Evolutionary conservation across 163 green algal genomes (phyloP), one percentile per base, ranked within the genome.

Genomic region (Scenedesmus sp.): DNA sequence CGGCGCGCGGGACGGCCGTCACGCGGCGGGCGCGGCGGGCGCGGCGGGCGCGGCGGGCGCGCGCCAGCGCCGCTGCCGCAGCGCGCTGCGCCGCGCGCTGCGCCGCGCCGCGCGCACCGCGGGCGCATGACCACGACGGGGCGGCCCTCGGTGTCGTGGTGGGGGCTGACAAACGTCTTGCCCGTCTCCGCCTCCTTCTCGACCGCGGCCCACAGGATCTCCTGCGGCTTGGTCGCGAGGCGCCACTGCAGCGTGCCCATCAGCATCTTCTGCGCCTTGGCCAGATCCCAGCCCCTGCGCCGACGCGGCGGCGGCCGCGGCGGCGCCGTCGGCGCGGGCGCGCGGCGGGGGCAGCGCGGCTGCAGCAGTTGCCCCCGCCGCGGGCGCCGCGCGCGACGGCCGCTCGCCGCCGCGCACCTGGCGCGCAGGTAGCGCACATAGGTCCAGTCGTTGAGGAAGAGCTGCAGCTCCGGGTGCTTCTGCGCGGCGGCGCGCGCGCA

Each of bases 81-180:
- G 26, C 20, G 36, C 44, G 13, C n/a, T 14, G 26, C 20, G 60
- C 5, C 22, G 17, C 33, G 7, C 28, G 60, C 9, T 29, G 3
- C 57, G 36, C 34, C 33, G 2, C 24, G 24, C 31, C 54, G 69
- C 48, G 7, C 66, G 0, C 58, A 94, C 90, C 91, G 87, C 3
- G 91, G 91, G 0, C 91, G 83, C 91, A 97, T 96, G 24, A 95
- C 50, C 11, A 97, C 85, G 13, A 95, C 84, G 4, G 88, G 87
- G 3, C 92, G 77, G 0, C 89, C 89, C 17, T 86, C 72, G 54
- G 87, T 91, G 78, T 97, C 92, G 4, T 53, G 54, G 31, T 75
- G 48, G 4, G 63, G 56, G 54, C 87, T 67, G 51, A 89, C 77
- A 56, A 90, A 91, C 6, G 90, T 83, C 82, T 96, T 96, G 42